Evolutionary conservation across 108 stramenopile species (phyloP).

Genomic region (Discostella pseudostelligera): DNA sequence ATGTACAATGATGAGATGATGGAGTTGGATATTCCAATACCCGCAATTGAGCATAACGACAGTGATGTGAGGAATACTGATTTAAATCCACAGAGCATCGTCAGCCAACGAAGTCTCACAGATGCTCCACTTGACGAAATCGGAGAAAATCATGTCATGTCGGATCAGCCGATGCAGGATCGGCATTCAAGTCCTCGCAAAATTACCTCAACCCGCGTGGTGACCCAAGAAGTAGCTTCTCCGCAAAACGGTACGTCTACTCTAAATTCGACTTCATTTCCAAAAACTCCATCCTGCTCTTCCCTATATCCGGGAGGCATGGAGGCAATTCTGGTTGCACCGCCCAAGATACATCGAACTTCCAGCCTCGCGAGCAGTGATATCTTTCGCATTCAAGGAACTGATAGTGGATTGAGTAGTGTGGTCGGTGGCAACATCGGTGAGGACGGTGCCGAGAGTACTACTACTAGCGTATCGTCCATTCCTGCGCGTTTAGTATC

Average conservation of each 20-base stretch:
- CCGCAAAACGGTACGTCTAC: no score
- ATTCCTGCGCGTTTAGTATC: constrained; percentile 1
- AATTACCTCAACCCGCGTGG: no score
- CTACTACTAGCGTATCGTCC: neutral
- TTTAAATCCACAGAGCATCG: neutral
- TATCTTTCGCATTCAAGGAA: constrained; percentile 20
- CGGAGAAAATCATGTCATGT: no score
- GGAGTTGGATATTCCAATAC: constrained; percentile 5
- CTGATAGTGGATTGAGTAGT: constrained; percentile 14
- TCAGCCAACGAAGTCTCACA: no score
- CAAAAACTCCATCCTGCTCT: no score
- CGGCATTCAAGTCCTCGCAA: no score
- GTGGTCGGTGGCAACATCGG: constrained; percentile 7
- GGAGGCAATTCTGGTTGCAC: neutral
- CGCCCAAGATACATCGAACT: constrained; percentile 1
- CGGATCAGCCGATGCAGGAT: no score
- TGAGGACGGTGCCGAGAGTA: neutral
- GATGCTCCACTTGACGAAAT: no score
- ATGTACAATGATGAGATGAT: constrained; percentile 25
- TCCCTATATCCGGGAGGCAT: no score
- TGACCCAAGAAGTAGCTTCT: no score
- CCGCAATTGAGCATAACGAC: constrained; percentile 7
- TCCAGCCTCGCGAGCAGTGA: constrained; percentile 2
- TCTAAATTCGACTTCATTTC: no score
- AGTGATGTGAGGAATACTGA: constrained; percentile 6